phyloP scores from a whole-genome alignment of 331 rosid species.

The Quercus tomentella region DNA sequence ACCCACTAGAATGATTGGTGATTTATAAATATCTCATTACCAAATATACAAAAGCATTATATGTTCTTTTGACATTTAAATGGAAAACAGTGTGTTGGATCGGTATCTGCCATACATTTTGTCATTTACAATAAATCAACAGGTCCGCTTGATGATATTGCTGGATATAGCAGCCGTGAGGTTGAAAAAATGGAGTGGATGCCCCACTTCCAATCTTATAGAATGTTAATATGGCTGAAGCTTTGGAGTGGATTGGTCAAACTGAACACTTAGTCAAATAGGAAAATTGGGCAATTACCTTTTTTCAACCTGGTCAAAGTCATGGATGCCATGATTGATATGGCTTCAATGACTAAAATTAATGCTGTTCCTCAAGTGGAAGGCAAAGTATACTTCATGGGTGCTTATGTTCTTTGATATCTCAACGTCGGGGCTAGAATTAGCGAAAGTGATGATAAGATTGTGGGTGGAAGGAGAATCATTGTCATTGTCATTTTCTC shows the following conservation, averaged over 20 bases:
- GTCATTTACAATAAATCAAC: not conserved
- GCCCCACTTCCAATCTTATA: not conserved
- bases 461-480: conserved; percentile 18
- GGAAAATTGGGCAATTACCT: not conserved
- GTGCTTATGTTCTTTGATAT: conserved; percentile 13
- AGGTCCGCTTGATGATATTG: not conserved
- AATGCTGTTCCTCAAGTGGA: conserved; percentile 24
- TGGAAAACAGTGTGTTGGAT: not conserved
- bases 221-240: not conserved
- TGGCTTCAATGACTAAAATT: conserved; percentile 6
- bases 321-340: conserved; percentile 8
- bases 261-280: not conserved
- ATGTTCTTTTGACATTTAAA: not conserved
- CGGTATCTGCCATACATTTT: not conserved
- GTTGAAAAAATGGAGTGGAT: not conserved
- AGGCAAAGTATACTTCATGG: conserved; percentile 18
- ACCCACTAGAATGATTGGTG: not conserved
- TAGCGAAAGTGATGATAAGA: conserved; percentile 11
- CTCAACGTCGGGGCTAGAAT: conserved; percentile 5
- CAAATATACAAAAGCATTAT: not conserved
- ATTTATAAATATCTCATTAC: not conserved
- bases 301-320: not conserved
- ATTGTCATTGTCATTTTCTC: conserved; percentile 15
- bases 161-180: not conserved
- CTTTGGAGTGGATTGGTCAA: not conserved